Evolutionary conservation across 2,329 filamentous ascomycete species (phyloP), one percentile per base, ranked within the genome.

Genomic region (Esteya vermicola): DNA sequence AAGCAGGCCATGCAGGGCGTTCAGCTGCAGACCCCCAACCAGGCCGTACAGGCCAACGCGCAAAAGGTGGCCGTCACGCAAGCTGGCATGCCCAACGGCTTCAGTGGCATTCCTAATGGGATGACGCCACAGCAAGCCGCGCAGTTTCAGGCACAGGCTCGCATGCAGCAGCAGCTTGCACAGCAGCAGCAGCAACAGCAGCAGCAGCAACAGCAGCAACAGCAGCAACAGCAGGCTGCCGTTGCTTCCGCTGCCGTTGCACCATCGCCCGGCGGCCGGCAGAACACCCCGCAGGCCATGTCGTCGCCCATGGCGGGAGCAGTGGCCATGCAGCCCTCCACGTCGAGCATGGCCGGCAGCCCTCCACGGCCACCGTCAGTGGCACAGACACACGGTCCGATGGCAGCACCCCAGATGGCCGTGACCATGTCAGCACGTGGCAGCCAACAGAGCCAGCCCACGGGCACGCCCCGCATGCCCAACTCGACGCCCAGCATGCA

Each of bases 341-440:
- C 70, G 36, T 81, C 79, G 2, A 78, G 69, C 49, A 78, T 82
- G 66, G 77, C 75, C 18, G 74, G 66, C 38, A 84, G 78, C 50
- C 80, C 80, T 21, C 64, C 75, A 16, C 66, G 79, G 33, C 77
- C 80, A 14, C 62, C 77, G 1, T 83, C 79, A 14, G 75, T 77
- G 6, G 73, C 75, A 4, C 76, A 78, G 45, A 72, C 67, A 39
- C 68, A 70, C 40, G 54, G 59, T 2, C 63, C 68, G 0, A 75
- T 77, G 65, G 63, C 66, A 7, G 73, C 65, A 0, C 69, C 74
- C n/a, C n/a, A n/a, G 4, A 75, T 77, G 67, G 60, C 72, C 0
- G 68, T 72, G 49, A 70, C 64, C 48, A 80, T 79, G 75, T 75
- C 71, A 40, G 65, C 72, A 18, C 68, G 75, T 45, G 71, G 72